Base-by-base conservation (phyloP, 108 stramenopile genomes). In the Nannochloropsis salina region DNA sequence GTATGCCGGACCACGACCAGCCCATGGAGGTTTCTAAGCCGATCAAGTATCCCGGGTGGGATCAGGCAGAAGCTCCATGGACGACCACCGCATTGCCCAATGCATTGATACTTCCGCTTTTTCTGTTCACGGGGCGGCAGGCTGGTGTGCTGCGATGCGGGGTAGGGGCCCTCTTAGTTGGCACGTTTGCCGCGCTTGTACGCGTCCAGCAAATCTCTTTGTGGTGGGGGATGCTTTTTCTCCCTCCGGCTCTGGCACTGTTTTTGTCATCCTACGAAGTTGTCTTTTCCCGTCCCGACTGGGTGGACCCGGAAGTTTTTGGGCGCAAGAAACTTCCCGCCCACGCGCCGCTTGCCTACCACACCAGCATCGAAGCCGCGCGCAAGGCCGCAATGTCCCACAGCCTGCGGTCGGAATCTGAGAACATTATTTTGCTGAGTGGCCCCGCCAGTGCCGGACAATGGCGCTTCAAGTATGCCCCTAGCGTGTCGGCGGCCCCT, bases 351-450 rank as follows among this genome's bases (percentile, higher is more conserved):
- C 47, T 88, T 40, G 9, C 43, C 6, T 80, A 84, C 80, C 80
- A 88, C 87, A 15, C 83, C 80, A 80, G 41, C 80, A 84, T 88
- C 47, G 80, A 88, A 4, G 80, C 61, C 12, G 87, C 87, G 18
- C 83, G 44, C 80, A 45, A 40, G 15, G 43, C 83, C 12, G 81
- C 41, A 41, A 10, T 11, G 18, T 88, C 87, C 21, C 80, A 80
- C 80, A 84, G 81, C 41, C 84, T 74, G 11, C 84, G 22, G 81
- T 83, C 45, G 83, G 80, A 42, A 84, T 80, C 83, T 84, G 61
- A 5, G 83, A 44, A 84, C 22, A 22, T 45, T n/a, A 8, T 45
- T 43, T 84, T 21, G 83, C 44, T 45, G 5, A 44, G 42, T 45
- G 44, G 43, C 22, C 31, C 41, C 22, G 43, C 44, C 31, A 31